Base-by-base conservation (phyloP, 2,329 filamentous ascomycete species). In the Colletotrichum sp. region DNA sequence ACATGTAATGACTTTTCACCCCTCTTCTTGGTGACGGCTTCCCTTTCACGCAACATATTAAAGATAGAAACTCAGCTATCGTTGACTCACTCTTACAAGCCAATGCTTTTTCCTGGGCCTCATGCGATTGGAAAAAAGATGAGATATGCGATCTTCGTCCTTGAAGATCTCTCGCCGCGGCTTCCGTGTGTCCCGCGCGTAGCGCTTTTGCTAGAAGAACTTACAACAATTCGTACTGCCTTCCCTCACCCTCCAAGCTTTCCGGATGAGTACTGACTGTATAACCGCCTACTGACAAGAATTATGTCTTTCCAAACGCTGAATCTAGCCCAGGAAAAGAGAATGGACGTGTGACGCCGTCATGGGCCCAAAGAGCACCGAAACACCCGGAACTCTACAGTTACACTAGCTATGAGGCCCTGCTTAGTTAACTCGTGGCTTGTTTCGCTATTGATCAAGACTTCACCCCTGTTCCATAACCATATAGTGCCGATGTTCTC, bases 381-480 rank as follows among this genome's bases (percentile, higher is more conserved):
- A 48, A 12, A 21, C 3, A 0, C 10, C n/a, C 1, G n/a, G 10
- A 21, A 21, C 34, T 7, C 6, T 36, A 4, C 34, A 36, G 34
- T 36, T 36, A 3, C 34, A 36, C 34, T 16, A 36, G 6, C 13
- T 1, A 36, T 36, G 13, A 36, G 34, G 34, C 34, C 34, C 34
- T 36, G 4, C 13, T 36, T 48, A 2, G 2, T 10, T 6, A 48
- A 21, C 0, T 13, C n/a, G 10, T 48, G 1, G n/a, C 2, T 21
- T 7, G n/a, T 7, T 13, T 13, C 10, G 10, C 43, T 13, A 21
- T 7, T 21, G 10, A 21, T 7, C 6, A 21, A 52, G 43, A 7
- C n/a, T 52, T 21, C 6, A 2, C 0, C 4, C 18, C 43, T 0
- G 2, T 21, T 21, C 4, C 10, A 13, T 52, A 0, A 21, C n/a